Conservation (phyloP, 805 yeast genomes). For the Ogataea allantospora region DNA sequence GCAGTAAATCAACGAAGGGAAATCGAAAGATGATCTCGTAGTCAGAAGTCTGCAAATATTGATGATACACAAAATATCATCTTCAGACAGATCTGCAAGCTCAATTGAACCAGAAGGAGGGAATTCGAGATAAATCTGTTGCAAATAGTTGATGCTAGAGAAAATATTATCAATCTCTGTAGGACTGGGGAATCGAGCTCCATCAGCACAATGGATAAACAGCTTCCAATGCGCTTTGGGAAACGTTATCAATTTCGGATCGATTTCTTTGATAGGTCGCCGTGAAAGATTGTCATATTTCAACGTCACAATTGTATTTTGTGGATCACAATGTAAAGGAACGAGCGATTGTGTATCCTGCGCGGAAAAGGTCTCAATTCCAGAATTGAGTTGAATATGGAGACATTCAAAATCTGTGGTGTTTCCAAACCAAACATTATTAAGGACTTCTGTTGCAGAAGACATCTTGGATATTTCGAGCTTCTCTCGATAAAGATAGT, state of each 20-base stretch:
- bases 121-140: constrained; percentile 47
- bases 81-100: constrained; percentile 63
- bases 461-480: constrained; percentile 85
- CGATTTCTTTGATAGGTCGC: constrained; percentile 23
- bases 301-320: constrained; percentile 48
- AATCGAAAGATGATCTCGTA: constrained; percentile 33
- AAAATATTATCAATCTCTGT: constrained; percentile 34
- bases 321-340: constrained; percentile 49
- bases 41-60: constrained; percentile 69
- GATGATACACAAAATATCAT: constrained; percentile 61
- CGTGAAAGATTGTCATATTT: constrained; percentile 32
- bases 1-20: constrained; percentile 64
- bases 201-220: constrained; percentile 59
- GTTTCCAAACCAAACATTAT: constrained; percentile 80
- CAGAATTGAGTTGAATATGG: constrained; percentile 28
- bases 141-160: constrained; percentile 14
- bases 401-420: constrained; percentile 61
- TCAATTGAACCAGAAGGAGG: constrained; percentile 87
- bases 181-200: constrained; percentile 51
- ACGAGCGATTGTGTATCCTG: constrained; percentile 11
- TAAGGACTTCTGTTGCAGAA: constrained; percentile 58
- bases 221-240: constrained; percentile 57
- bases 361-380: neutral
- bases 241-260: constrained; percentile 40
- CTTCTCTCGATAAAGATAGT: constrained; percentile 69